Evolutionary conservation across 2,329 filamentous ascomycete species (phyloP).

Genomic region (Alternaria sp.): DNA sequence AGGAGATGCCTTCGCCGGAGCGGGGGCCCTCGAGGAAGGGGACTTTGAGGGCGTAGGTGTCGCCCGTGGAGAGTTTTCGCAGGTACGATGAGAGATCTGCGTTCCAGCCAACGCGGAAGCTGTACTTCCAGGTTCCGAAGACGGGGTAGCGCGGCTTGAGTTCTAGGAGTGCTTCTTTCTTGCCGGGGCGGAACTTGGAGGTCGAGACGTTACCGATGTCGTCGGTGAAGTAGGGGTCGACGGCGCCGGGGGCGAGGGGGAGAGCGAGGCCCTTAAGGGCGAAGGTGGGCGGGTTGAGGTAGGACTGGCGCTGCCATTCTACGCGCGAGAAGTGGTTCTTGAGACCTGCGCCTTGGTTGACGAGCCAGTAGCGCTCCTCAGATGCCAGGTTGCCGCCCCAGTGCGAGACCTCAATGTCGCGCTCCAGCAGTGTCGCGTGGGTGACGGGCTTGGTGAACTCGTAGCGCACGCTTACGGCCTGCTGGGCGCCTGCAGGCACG

Average conservation of each 20-base stretch:
- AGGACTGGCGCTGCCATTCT: slow-evolving; percentile 58
- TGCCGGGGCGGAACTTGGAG: slow-evolving; percentile 79
- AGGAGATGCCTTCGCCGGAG: slow-evolving; percentile 83
- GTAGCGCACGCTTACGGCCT: slow-evolving; percentile 81
- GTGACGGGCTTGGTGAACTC: slow-evolving; percentile 93
- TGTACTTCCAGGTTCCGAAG: slow-evolving; percentile 98
- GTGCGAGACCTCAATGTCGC: slow-evolving; percentile 93
- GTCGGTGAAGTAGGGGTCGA: slow-evolving; percentile 92
- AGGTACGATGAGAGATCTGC: slow-evolving; percentile 79
- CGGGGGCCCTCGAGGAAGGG: slow-evolving; percentile 94
- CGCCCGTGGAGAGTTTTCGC: slow-evolving; percentile 65
- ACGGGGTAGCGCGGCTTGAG: slow-evolving; percentile 94
- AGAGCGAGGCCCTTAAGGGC: slow-evolving; percentile 84
- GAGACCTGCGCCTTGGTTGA: slow-evolving; percentile 80
- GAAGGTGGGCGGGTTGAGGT: slow-evolving; percentile 76
- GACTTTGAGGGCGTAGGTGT: slow-evolving; percentile 84
- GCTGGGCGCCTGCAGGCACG: slow-evolving; percentile 75
- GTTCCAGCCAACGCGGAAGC: slow-evolving; percentile 96
- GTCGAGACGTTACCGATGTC: slow-evolving; percentile 97
- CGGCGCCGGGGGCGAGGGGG: slow-evolving; percentile 77
- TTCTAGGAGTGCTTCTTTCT: slow-evolving; percentile 81
- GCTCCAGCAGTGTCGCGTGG: slow-evolving; percentile 78
- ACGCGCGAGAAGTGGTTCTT: slow-evolving; percentile 60
- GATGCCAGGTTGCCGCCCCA: slow-evolving; percentile 97
- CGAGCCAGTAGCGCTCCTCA: slow-evolving; percentile 90